Percentiles rank a stretch among this genome's conserved stretches.
Evolutionary conservation across 75 land plant species (phyloP).

Genomic region (Cryptomeria japonica): DNA sequence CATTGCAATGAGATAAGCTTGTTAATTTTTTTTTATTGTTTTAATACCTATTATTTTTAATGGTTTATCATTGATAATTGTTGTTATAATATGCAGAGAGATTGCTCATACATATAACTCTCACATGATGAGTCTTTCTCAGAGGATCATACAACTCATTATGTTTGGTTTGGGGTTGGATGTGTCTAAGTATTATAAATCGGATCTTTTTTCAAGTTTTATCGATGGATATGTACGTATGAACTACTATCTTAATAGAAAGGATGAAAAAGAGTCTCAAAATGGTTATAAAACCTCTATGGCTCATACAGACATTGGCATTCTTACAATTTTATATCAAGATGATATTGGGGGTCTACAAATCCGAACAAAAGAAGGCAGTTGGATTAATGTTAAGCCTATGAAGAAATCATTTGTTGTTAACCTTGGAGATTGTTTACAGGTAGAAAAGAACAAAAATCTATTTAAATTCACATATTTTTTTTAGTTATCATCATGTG

Average conservation of each 20-base stretch:
- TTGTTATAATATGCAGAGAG: conserved; percentile 15
- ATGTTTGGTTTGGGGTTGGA: conserved; percentile 34
- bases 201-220: too few relatives aligned
- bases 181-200: conserved; percentile 23
- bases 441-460: conserved; percentile 13
- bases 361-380: conserved; percentile 38
- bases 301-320: conserved; percentile 55
- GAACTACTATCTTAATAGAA: conserved; percentile 17
- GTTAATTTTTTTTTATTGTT: background rate
- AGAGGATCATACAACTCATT: conserved; percentile 25
- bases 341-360: conserved; percentile 61
- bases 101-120: conserved; percentile 34
- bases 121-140: conserved; percentile 33
- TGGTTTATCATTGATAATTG: background rate
- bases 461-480: background rate
- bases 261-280: background rate
- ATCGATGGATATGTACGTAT: conserved; percentile 44
- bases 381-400: conserved; percentile 52
- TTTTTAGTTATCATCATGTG: background rate
- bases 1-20: background rate
- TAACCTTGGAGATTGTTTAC: conserved; percentile 59
- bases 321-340: conserved; percentile 48
- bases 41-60: background rate
- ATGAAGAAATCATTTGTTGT: conserved; percentile 44
- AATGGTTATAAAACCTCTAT: conserved; percentile 10